Evolutionary conservation across 768 basidiomycete species (phyloP).

Genomic region (Xerocomus potaroensis): DNA sequence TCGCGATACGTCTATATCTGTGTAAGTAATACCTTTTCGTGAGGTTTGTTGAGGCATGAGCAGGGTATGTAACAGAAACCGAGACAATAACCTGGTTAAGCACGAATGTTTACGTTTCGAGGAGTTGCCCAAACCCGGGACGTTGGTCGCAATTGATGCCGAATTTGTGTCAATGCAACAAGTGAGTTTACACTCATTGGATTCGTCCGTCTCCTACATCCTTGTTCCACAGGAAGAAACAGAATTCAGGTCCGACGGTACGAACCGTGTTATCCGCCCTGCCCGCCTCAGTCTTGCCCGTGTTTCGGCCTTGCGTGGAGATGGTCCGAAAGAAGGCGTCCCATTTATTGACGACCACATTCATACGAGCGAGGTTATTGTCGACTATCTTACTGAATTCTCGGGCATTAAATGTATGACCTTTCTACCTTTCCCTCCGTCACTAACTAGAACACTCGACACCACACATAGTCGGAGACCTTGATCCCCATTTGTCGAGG

Average conservation of each 20-base stretch:
- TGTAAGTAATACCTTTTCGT: slow-evolving; percentile 43
- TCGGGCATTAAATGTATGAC: slow-evolving; percentile 89
- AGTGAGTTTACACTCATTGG: slow-evolving; percentile 34
- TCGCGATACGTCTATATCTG: slow-evolving; percentile 83
- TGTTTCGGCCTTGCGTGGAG: slow-evolving; percentile 89
- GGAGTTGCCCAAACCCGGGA: slow-evolving; percentile 84
- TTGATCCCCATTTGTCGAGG: slow-evolving; percentile 77
- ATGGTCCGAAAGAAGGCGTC: slow-evolving; percentile 71
- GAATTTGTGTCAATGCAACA: slow-evolving; percentile 98
- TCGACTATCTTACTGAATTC: slow-evolving; percentile 95
- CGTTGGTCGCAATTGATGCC: slow-evolving; percentile 91
- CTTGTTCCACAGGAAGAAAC: slow-evolving; percentile 71
- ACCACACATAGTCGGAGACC: slow-evolving; percentile 68
- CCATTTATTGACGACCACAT: slow-evolving; percentile 99
- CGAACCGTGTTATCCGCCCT: slow-evolving; percentile 87
- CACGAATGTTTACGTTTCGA: slow-evolving; percentile 68
- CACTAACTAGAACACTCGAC: slow-evolving; percentile 1
- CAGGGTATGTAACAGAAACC: slow-evolving; percentile 53
- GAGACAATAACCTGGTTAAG: slow-evolving; percentile 66
- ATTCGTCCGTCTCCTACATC: background rate
- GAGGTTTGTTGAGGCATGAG: background rate
- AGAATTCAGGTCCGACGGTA: slow-evolving; percentile 92
- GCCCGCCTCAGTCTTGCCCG: slow-evolving; percentile 89
- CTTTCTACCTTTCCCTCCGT: background rate
- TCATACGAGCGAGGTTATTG: slow-evolving; percentile 90